phyloP scores from a whole-genome alignment of 192 early-diverging fungal species.

The Coemansia sp. region DNA sequence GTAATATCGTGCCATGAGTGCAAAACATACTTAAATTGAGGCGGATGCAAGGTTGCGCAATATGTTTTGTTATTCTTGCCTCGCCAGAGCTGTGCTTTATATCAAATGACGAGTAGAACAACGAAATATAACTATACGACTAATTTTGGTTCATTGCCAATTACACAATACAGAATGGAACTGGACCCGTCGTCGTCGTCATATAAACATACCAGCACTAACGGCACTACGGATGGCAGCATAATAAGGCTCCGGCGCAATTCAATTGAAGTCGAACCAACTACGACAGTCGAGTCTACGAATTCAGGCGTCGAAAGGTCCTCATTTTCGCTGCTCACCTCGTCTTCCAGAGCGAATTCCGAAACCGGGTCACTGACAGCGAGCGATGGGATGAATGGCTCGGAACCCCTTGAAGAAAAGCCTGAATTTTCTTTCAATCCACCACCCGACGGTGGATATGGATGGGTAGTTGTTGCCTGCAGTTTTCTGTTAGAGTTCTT shows the following conservation, averaged over 20 bases:
- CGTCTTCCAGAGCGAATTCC: neutral
- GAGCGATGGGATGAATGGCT: conserved; percentile 10
- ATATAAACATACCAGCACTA: neutral
- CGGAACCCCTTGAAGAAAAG: conserved; percentile 17
- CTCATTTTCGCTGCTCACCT: neutral
- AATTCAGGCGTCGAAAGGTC: neutral
- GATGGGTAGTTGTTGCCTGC: conserved; percentile 53
- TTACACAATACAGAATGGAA: neutral
- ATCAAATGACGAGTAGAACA: neutral
- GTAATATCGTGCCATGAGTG: neutral
- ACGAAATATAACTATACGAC: neutral
- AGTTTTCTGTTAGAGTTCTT: conserved; percentile 51
- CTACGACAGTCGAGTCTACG: neutral
- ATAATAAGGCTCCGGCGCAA: neutral
- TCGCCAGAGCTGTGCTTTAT: neutral
- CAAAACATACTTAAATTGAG: neutral
- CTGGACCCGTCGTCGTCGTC: neutral
- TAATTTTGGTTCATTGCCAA: neutral
- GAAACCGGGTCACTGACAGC: conserved; percentile 29
- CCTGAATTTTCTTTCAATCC: conserved; percentile 11
- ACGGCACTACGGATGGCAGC: neutral
- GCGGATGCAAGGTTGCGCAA: neutral
- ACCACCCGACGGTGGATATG: conserved; percentile 52
- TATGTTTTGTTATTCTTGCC: neutral
- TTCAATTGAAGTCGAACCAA: conserved; percentile 1